Percentiles rank a stretch among this genome's conserved stretches.
phyloP scores from a whole-genome alignment of 2,329 filamentous ascomycete species.

The Chaetomium sp. region DNA sequence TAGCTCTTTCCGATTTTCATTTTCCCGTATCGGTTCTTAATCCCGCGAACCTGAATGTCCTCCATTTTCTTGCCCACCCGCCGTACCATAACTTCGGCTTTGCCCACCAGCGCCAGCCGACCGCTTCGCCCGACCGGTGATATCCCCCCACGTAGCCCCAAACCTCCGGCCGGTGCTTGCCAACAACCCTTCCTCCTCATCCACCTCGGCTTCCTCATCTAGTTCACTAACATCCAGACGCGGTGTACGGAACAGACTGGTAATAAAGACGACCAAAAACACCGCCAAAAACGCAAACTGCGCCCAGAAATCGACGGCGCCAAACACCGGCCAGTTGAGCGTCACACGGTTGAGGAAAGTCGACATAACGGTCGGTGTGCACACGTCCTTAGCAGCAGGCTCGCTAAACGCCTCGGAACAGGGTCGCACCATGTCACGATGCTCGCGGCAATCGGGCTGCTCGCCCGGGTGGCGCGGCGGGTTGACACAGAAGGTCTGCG shows the following conservation, averaged over 20 bases:
- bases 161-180: slow-evolving; percentile 77
- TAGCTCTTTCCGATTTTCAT: neutral
- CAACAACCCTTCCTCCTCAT: slow-evolving; percentile 88
- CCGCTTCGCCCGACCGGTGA: slow-evolving; percentile 51
- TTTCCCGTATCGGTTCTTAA: neutral
- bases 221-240: slow-evolving; percentile 68
- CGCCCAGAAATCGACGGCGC: slow-evolving; percentile 88
- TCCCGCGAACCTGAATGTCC: neutral
- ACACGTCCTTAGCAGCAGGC: slow-evolving; percentile 68
- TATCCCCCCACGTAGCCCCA: slow-evolving; percentile 82
- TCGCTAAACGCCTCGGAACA: slow-evolving; percentile 74
- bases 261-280: slow-evolving; percentile 74
- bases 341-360: slow-evolving; percentile 91
- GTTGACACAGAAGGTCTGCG: slow-evolving; percentile 86
- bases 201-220: slow-evolving; percentile 83
- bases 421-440: slow-evolving; percentile 65
- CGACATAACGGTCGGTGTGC: slow-evolving; percentile 84
- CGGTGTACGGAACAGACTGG: slow-evolving; percentile 73
- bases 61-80: slow-evolving; percentile 1
- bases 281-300: slow-evolving; percentile 86
- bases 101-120: neutral
- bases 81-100: slow-evolving; percentile 17
- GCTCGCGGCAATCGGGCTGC: slow-evolving; percentile 68
- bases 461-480: slow-evolving; percentile 54
- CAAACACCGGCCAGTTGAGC: slow-evolving; percentile 93